phyloP scores from a whole-genome alignment of 2,329 filamentous ascomycete species.

The Emydomyces testavorans region DNA sequence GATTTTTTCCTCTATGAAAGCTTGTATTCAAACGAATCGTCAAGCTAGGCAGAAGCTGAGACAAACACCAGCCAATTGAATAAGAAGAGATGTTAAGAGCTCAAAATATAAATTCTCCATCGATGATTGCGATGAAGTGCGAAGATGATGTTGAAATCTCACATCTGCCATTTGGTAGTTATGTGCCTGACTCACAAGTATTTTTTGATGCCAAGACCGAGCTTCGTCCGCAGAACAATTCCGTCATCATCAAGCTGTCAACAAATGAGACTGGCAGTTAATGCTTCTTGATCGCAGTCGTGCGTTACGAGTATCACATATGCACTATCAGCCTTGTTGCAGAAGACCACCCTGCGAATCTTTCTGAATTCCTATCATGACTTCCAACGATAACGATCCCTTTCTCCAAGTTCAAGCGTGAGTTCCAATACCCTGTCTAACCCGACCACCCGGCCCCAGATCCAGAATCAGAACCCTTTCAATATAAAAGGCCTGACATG shows the following conservation, averaged over 20 bases:
- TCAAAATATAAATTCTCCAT: neutral
- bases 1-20: no score
- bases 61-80: neutral
- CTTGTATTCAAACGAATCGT: no score
- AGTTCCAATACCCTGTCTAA: conserved; percentile 12
- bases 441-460: conserved; percentile 37
- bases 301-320: no score
- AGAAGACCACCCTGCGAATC: no score
- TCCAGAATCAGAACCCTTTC: no score
- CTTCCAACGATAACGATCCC: conserved; percentile 28
- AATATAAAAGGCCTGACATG: no score
- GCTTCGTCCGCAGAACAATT: neutral
- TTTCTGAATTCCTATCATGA: conserved; percentile 23
- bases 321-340: no score
- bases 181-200: neutral
- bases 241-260: conserved; percentile 5
- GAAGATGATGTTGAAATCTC: neutral
- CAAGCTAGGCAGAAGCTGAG: neutral
- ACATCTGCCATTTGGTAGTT: no score
- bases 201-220: conserved; percentile 13
- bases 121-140: neutral
- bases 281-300: no score
- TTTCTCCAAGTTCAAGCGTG: conserved; percentile 41
- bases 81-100: neutral
- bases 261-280: no score